Evolutionary conservation across 2,329 filamentous ascomycete genomes (phyloP), one percentile per base, ranked within the genome.

Genomic region (Exutisphaerella laricina): DNA sequence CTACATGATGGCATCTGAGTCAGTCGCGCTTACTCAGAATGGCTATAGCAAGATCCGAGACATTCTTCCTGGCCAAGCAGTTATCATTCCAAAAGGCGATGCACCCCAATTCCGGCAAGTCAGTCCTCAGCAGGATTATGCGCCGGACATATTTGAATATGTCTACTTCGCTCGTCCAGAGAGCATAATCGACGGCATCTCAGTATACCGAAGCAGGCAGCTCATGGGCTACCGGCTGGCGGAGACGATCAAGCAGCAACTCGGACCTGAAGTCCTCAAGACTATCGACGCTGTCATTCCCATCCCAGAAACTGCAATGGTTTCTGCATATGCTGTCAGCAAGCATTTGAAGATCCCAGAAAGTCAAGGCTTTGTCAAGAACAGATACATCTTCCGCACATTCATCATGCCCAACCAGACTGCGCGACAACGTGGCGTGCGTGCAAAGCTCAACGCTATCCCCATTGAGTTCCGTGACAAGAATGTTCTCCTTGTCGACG

Each of bases 1-100:
- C 66, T 95, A 94, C 70, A 88, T 95, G 77, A 79, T 95, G 71
- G 87, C 88, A 1, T 94, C 88, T 0, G 88, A 95, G 66, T 90
- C 84, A 6, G 81, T 95, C 37, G 88, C 88, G 6, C 70, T 95
- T 34, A 77, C 77, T 33, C 87, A 94, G 63, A 80, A 90, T 35
- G 87, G 87, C 12, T 94, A 92, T 69, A 72, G 66, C 23, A 73
- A 88, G 59, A 82, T 94, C 55, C 67, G 75, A 28, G 85, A 95
- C 58, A 85, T 95, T 51, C 68, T 82, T 41, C 88, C 88, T 0
- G 88, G 89, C 16, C 78, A 94, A 67, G 88, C 87, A 2, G 86
- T 94, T 49, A 88, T 94, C 59, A 82, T 94, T 50, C 73, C 83
- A 58, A 94, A 94, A 68, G 86, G 86, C 29, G 73, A 77, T 37